Percentiles rank a stretch among this genome's conserved stretches.
phyloP scores from a whole-genome alignment of 352 stramenopile species.

The Blastocystis sp. region DNA sequence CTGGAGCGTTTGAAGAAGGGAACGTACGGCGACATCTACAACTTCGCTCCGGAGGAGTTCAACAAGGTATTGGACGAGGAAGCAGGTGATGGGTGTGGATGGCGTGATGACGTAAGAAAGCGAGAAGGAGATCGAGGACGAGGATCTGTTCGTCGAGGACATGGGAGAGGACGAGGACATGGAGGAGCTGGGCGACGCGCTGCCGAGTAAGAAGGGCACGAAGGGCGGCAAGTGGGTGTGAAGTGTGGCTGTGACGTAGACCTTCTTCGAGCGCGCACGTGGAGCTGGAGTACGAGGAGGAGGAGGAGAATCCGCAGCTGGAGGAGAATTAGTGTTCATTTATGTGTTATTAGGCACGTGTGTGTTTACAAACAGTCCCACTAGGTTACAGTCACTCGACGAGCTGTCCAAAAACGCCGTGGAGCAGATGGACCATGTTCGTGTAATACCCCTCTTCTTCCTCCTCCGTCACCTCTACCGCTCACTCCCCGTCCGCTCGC shows the following conservation, averaged over 20 bases:
- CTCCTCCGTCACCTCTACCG: slow-evolving; percentile 9
- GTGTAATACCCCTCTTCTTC: slow-evolving; percentile 20
- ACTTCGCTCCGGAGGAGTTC: slow-evolving; percentile 86
- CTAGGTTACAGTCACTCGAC: not conserved
- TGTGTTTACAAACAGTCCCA: not conserved
- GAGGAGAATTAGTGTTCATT: slow-evolving; percentile 56
- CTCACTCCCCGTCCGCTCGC: not conserved
- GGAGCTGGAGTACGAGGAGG: slow-evolving; percentile 52
- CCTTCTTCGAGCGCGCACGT: not conserved
- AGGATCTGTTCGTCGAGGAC: slow-evolving; percentile 47
- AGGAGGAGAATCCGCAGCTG: slow-evolving; percentile 19
- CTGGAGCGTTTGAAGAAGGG: slow-evolving; percentile 88
- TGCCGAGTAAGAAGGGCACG: not conserved
- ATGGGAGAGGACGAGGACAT: slow-evolving; percentile 57
- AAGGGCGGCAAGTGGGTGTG: not conserved
- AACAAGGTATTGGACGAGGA: slow-evolving; percentile 67
- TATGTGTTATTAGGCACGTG: not conserved
- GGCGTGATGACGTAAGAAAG: not conserved
- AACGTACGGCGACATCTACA: slow-evolving; percentile 98
- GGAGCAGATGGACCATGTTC: slow-evolving; percentile 8
- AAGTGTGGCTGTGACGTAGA: not conserved
- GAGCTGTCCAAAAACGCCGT: not conserved
- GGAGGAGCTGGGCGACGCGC: not conserved
- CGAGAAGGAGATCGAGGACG: not conserved
- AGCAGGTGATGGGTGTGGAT: not conserved